Evolutionary conservation across 169 alveolate genomes (phyloP), one percentile per base, ranked within the genome.

Genomic region (Plasmodium relictum): DNA sequence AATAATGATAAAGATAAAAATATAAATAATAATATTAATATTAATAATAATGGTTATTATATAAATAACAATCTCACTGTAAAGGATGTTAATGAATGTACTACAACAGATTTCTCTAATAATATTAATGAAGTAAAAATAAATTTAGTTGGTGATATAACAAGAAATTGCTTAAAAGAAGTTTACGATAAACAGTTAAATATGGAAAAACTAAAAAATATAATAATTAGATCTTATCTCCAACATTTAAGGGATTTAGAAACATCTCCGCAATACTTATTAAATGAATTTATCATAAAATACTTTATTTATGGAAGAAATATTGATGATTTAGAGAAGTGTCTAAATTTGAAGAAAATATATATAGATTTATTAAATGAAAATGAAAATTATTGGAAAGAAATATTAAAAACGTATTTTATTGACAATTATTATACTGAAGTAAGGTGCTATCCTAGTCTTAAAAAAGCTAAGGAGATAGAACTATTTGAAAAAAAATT

Each of bases 371-470:
- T 52, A 39, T 88, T 66, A 9, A 71, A 85, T 54, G 58, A 94
- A 74, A 72, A 68, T 44, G 96, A 94, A 71, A 26, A 52, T 4
- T 94, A 86, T 73, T 94, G 96, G 96, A 94, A 94, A 72, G 91
- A 83, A 6, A 22, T 92, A 6, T 56, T 94, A 9, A 41, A 42
- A 72, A 73, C 18, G 14, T 92, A 62, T 61, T 86, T 94, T 52
- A 62, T 94, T 9, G 65, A 92, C 0, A 78, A 92, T 44, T 62
- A 73, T 6, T 78, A 70, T 48, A 92, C 85, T 0, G 74, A 73
- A 41, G 92, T 92, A 3, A 56, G 88, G 39, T 76, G 94, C 24
- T 70, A 89, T 37, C 96, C 96, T 5, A 92, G 95, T 66, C 54
- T 63, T 54, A 85, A 89, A 37, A 78, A 66, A 39, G 74, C 93